phyloP scores from a whole-genome alignment of 495 filamentous ascomycete genomes.

The Hyaloscypha finlandica region DNA sequence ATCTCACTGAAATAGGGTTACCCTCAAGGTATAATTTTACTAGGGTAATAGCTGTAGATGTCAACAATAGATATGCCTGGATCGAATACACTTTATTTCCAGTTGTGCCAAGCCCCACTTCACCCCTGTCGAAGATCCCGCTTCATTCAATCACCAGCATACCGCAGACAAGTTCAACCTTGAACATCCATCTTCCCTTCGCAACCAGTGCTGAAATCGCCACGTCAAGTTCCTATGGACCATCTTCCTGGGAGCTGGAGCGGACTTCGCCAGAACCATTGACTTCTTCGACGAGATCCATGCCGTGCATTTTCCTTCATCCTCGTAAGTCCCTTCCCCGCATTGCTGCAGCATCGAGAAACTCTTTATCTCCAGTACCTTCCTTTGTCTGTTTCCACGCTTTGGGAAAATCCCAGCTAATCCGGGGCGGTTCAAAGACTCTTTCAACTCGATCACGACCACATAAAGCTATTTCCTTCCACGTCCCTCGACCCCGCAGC shows the following conservation, averaged over 20 bases:
- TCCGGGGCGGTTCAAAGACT: conserved; percentile 6
- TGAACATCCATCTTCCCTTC: background rate
- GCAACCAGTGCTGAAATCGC: background rate
- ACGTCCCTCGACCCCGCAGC: background rate
- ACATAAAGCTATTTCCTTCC: conserved; percentile 1
- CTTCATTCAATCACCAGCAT: background rate
- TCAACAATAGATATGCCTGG: too few species aligned
- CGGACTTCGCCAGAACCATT: background rate
- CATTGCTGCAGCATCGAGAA: background rate
- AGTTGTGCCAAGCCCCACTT: too few species aligned
- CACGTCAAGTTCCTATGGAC: conserved; percentile 9
- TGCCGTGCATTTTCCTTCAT: conserved; percentile 10
- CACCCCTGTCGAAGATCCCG: background rate
- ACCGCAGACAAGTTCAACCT: background rate
- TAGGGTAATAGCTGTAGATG: too few species aligned
- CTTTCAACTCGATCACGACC: conserved; percentile 7
- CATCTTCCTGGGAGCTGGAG: background rate
- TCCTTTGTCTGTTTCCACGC: conserved; percentile 1
- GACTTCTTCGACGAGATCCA: background rate
- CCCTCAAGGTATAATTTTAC: too few species aligned
- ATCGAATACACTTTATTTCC: too few species aligned
- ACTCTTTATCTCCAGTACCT: background rate
- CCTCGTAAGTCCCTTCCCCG: conserved; percentile 19
- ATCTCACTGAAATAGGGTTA: too few species aligned
- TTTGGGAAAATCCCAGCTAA: background rate